Evolutionary conservation across 768 basidiomycete species (phyloP).

Genomic region (Pilatotrama ljubarskyi): DNA sequence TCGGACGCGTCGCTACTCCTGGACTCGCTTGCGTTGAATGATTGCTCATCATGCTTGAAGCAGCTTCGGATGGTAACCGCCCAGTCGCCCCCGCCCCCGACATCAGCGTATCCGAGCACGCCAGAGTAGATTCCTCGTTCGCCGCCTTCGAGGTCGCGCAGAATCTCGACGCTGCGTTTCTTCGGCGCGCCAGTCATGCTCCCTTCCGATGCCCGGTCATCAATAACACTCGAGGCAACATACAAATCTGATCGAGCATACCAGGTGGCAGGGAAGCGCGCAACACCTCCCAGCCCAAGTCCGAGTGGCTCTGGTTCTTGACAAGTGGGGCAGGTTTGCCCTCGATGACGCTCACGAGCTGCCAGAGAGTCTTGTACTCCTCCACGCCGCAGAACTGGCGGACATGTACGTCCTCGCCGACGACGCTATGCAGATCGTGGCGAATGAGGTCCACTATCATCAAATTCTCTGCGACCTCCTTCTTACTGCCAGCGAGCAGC

Average conservation of each 20-base stretch:
- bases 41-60: conserved; percentile 62
- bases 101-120: conserved; percentile 89
- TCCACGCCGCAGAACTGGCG: conserved; percentile 86
- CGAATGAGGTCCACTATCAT: conserved; percentile 98
- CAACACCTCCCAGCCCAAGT: conserved; percentile 79
- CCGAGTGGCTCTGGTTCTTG: conserved; percentile 30
- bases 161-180: conserved; percentile 87
- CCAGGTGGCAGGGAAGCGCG: conserved; percentile 84
- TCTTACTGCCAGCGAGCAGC: conserved; percentile 62
- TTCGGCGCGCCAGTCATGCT: conserved; percentile 99
- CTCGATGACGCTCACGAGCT: conserved; percentile 91
- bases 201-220: conserved; percentile 43
- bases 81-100: conserved; percentile 89
- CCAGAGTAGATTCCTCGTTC: conserved; percentile 87
- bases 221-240: neutral
- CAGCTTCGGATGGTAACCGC: conserved; percentile 93
- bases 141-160: conserved; percentile 73
- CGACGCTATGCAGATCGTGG: conserved; percentile 83
- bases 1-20: neutral
- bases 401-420: conserved; percentile 81
- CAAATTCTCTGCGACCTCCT: conserved; percentile 95
- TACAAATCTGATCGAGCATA: conserved; percentile 32
- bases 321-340: conserved; percentile 47
- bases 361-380: conserved; percentile 93
- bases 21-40: conserved; percentile 11